phyloP scores from a whole-genome alignment of 2,329 filamentous ascomycete genomes.

The Huntiella savannae region DNA sequence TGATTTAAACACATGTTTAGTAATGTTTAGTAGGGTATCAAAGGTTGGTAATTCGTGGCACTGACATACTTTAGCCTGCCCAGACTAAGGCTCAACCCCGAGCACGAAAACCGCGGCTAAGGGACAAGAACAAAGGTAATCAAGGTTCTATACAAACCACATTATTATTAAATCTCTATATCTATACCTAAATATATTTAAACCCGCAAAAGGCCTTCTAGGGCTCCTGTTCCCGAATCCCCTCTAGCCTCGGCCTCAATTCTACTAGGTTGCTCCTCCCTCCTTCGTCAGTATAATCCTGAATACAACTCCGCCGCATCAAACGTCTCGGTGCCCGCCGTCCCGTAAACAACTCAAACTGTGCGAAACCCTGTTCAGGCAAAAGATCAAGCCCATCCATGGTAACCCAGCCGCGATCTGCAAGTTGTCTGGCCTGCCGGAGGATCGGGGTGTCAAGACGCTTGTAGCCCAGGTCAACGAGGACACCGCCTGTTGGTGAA shows the following conservation, averaged over 20 bases:
- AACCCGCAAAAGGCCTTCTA: constrained; percentile 9
- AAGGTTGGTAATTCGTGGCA: no score
- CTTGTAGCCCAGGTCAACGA: constrained; percentile 58
- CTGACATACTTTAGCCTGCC: no score
- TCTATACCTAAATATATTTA: no score
- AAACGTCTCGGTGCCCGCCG: constrained; percentile 30
- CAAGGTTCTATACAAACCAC: no score
- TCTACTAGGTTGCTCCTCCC: constrained; percentile 22
- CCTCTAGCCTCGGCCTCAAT: constrained; percentile 22
- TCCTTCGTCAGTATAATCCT: constrained; percentile 25
- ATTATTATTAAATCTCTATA: no score
- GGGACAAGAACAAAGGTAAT: no score
- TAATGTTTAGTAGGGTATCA: no score
- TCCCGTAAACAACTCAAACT: constrained; percentile 67
- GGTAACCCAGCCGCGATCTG: constrained; percentile 49
- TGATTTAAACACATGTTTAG: no score
- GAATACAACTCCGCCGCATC: constrained; percentile 48
- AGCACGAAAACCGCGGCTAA: no score
- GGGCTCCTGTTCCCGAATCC: constrained; percentile 23
- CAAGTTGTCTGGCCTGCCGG: constrained; percentile 41
- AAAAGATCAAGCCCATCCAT: constrained; percentile 60
- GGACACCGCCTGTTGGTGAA: constrained; percentile 56
- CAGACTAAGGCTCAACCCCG: no score
- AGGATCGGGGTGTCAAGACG: constrained; percentile 53
- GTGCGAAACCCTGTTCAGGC: constrained; percentile 61